Percentiles rank a stretch among this genome's conserved stretches.
Evolutionary conservation across 306 rosid species (phyloP).

Genomic region (Parietaria judaica): DNA sequence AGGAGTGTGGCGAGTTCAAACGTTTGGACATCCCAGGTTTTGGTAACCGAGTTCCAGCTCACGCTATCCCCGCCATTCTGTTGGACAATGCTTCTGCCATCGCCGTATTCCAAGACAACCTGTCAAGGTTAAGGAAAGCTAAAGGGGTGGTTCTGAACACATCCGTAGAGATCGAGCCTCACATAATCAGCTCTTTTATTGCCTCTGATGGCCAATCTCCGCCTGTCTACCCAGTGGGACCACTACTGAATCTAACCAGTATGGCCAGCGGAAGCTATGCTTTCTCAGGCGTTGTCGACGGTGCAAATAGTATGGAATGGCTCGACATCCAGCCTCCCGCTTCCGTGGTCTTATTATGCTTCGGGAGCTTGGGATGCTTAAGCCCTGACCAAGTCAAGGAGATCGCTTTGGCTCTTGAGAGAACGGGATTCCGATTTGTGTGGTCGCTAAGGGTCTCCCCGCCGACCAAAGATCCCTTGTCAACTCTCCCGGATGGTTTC

Average conservation of each 20-base stretch:
- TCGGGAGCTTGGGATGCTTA: constrained; percentile 50
- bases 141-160: constrained; percentile 53
- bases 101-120: constrained; percentile 23
- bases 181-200: constrained; percentile 16
- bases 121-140: constrained; percentile 31
- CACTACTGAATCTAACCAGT: background rate
- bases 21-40: constrained; percentile 25
- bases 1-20: constrained; percentile 26
- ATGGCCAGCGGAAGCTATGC: constrained; percentile 3
- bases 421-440: constrained; percentile 16
- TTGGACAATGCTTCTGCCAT: constrained; percentile 24
- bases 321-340: constrained; percentile 38
- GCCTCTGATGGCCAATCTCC: no score
- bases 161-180: constrained; percentile 36
- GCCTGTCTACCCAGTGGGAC: background rate
- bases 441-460: no score
- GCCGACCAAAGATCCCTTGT: no score
- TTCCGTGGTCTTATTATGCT: constrained; percentile 49
- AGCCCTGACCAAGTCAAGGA: constrained; percentile 43
- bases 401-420: constrained; percentile 42
- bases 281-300: background rate
- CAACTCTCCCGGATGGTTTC: no score
- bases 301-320: constrained; percentile 44
- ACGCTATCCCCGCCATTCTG: background rate
- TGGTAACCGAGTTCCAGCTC: background rate